Evolutionary conservation across 768 basidiomycete species (phyloP), one percentile per base, ranked within the genome.

Genomic region (Lentinula guzmanii): DNA sequence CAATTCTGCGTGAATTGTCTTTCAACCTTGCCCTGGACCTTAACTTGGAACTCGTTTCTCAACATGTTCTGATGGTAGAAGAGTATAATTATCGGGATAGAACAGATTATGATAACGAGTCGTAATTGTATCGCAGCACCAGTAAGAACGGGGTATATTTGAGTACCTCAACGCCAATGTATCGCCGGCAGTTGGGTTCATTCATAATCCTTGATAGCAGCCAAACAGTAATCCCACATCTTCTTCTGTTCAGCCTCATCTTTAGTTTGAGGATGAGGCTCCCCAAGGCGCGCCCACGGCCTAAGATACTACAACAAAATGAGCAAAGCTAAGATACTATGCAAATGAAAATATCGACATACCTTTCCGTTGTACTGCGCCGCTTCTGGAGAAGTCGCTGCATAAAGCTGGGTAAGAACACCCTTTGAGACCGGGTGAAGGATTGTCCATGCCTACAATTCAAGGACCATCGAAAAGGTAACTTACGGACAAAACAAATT

Each of bases 171-270:
- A 28, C 28, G 28, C 28, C 28, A 28, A 4, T 28, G 28, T 28
- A 28, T 28, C 28, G 28, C 28, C 28, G 28, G n/a, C n/a, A 6
- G 3, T 43, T 43, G 42, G 21, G 46, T 24, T 52, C 13, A 52
- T 52, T 39, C 37, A 28, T 54, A 41, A 9, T 13, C 53, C 21
- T 54, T 35, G 8, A 54, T 13, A 21, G 16, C 53, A 41, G 37
- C 37, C 21, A 54, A 41, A 11, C 53, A 54, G 9, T 54, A 54
- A 41, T 54, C 53, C 53, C 53, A 54, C 53, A 54, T 54, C 53
- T 54, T 54, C 18, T 54, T 33, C 24, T 54, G 53, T 28, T 54
- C 53, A 54, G 16, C 24, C 33, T 37, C 53, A 54, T 54, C 34
- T 15, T 41, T 54, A 15, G 53, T 54, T 13, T n/a, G n/a, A 41